Conservation (phyloP, 352 stramenopile species). For the Phytopythium aichiense region DNA sequence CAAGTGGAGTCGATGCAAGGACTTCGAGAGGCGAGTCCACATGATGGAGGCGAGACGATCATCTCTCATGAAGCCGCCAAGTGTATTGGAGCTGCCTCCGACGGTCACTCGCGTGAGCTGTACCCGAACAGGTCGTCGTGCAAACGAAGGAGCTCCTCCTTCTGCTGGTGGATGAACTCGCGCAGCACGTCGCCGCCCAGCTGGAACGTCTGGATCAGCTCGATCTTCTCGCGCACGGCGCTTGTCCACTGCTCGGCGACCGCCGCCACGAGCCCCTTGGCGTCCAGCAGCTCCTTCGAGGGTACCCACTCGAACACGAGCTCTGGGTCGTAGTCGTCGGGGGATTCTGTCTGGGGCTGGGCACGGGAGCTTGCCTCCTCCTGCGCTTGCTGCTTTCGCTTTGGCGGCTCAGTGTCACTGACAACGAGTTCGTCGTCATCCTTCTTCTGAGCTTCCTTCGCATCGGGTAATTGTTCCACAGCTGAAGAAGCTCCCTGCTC, state of each 20-base stretch:
- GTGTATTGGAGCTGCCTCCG: too few species aligned
- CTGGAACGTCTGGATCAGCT: slow-evolving; percentile 50
- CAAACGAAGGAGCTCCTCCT: slow-evolving; percentile 52
- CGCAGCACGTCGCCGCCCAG: slow-evolving; percentile 54
- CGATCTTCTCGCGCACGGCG: slow-evolving; percentile 39
- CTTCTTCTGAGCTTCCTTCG: background rate
- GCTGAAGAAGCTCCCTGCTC: background rate
- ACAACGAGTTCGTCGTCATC: background rate
- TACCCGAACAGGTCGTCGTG: slow-evolving; percentile 50
- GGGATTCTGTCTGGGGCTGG: background rate
- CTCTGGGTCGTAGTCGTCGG: slow-evolving; percentile 23
- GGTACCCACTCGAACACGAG: slow-evolving; percentile 66
- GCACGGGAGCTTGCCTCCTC: background rate
- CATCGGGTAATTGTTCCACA: background rate
- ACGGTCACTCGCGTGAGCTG: background rate
- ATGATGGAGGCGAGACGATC: too few species aligned
- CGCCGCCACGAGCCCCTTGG: slow-evolving; percentile 7
- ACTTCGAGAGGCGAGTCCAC: too few species aligned
- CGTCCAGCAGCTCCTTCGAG: slow-evolving; percentile 16
- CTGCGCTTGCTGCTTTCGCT: background rate
- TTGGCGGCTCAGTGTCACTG: background rate
- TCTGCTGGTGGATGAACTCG: slow-evolving; percentile 48
- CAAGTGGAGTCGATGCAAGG: too few species aligned
- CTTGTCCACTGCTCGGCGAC: slow-evolving; percentile 32
- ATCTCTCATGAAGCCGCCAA: too few species aligned